Evolutionary conservation across 208 protist species (phyloP).

Genomic region (Naegleria fowleri): DNA sequence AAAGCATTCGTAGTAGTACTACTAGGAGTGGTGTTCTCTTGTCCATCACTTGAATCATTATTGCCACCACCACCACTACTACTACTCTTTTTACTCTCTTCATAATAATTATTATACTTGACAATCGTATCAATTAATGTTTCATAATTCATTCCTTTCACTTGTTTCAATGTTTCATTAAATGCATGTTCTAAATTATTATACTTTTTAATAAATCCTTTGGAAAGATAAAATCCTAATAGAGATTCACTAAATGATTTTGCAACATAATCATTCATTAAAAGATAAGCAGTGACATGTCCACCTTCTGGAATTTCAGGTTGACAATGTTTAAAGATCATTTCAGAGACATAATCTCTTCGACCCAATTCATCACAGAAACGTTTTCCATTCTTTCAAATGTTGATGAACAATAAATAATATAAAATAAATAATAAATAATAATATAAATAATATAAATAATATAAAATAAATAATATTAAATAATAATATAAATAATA

Average conservation of each 20-base stretch:
- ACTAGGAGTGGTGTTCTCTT: no score
- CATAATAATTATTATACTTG: constrained; percentile 55
- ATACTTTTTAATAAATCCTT: constrained; percentile 64
- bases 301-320: constrained; percentile 21
- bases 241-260: constrained; percentile 60
- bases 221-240: constrained; percentile 66
- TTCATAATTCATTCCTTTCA: constrained; percentile 33
- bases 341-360: constrained; percentile 73
- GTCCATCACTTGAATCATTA: no score
- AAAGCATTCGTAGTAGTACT: constrained; percentile 33
- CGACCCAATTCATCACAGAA: constrained; percentile 84
- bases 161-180: constrained; percentile 44
- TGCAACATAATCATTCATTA: constrained; percentile 43
- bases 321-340: constrained; percentile 49
- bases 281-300: constrained; percentile 47
- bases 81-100: neutral
- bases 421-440: no score
- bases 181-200: constrained; percentile 50
- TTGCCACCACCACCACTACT: no score
- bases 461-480: no score
- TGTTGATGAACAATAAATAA: no score
- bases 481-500: no score
- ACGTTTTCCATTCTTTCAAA: constrained; percentile 59
- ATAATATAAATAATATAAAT: no score
- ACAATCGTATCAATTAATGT: constrained; percentile 40